A percentile compares a stretch with the other conserved stretches of the same genome.
Evolutionary conservation across 2,329 filamentous ascomycete genomes (phyloP).

Genomic region (Colletotrichum tropicicola): DNA sequence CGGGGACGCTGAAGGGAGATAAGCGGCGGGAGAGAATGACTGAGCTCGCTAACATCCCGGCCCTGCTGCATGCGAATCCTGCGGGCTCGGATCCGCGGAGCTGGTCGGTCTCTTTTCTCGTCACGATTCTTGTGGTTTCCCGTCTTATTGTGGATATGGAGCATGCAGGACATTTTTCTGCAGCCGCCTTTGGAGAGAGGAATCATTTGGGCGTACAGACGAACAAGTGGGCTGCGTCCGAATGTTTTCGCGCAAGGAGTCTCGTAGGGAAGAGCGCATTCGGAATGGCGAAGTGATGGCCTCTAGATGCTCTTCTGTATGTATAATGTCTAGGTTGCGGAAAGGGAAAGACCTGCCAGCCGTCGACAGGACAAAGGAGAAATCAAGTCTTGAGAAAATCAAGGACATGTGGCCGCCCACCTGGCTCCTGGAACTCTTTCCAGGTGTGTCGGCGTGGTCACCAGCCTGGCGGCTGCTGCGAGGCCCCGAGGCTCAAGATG

Average conservation of each 20-base stretch:
- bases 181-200: not conserved
- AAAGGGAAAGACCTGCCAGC: not conserved
- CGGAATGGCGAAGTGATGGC: too few species aligned
- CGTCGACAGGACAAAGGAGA: not conserved
- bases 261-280: too few species aligned
- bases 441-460: too few species aligned
- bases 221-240: too few species aligned
- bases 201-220: not conserved
- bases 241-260: too few species aligned
- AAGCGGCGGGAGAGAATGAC: not conserved
- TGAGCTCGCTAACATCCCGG: not conserved
- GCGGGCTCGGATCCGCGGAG: not conserved
- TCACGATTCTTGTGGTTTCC: too few species aligned
- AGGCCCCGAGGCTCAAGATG: too few species aligned
- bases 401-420: not conserved
- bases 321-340: too few species aligned
- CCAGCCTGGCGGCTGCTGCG: too few species aligned
- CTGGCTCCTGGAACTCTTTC: not conserved
- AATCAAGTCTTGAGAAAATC: not conserved
- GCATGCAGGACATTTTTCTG: not conserved
- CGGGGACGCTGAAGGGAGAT: not conserved
- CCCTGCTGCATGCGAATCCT: conserved; percentile 1
- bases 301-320: too few species aligned
- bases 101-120: not conserved
- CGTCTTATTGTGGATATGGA: not conserved